phyloP scores from a whole-genome alignment of 2,329 filamentous ascomycete species.

The Apiospora kogelbergensis region DNA sequence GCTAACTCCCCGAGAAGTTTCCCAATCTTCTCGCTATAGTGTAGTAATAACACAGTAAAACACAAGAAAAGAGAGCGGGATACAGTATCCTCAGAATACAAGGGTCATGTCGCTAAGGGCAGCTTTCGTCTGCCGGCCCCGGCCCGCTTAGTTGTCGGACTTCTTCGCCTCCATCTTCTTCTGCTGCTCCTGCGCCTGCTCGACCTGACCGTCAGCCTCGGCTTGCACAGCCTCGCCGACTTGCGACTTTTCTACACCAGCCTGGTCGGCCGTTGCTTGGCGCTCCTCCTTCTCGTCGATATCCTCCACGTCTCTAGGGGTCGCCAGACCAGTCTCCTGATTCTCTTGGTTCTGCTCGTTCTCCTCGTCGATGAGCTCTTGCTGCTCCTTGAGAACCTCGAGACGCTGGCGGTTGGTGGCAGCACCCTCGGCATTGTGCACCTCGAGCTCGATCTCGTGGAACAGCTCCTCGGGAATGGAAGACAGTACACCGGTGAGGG shows the following conservation, averaged over 20 bases:
- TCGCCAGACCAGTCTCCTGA: slow-evolving; percentile 70
- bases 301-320: slow-evolving; percentile 82
- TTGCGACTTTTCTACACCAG: slow-evolving; percentile 41
- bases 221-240: slow-evolving; percentile 55
- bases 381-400: slow-evolving; percentile 96
- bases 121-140: neutral
- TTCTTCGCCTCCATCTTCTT: slow-evolving; percentile 23
- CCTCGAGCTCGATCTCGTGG: slow-evolving; percentile 99
- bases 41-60: slow-evolving; percentile 17
- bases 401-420: slow-evolving; percentile 99
- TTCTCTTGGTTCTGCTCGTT: slow-evolving; percentile 86
- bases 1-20: slow-evolving; percentile 4
- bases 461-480: slow-evolving; percentile 97
- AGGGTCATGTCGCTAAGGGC: slow-evolving; percentile 7
- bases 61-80: slow-evolving; percentile 29
- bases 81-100: neutral
- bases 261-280: slow-evolving; percentile 45
- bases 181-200: slow-evolving; percentile 31
- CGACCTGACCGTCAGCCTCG: slow-evolving; percentile 46
- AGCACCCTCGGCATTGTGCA: slow-evolving; percentile 93
- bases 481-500: slow-evolving; percentile 86
- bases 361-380: slow-evolving; percentile 97
- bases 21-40: slow-evolving; percentile 3
- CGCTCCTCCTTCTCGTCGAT: slow-evolving; percentile 90
- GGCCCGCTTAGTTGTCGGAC: slow-evolving; percentile 17